A percentile compares a stretch with the other conserved stretches of the same genome.
phyloP scores from a whole-genome alignment of 306 rosid species.

The Trifolium dubium region DNA sequence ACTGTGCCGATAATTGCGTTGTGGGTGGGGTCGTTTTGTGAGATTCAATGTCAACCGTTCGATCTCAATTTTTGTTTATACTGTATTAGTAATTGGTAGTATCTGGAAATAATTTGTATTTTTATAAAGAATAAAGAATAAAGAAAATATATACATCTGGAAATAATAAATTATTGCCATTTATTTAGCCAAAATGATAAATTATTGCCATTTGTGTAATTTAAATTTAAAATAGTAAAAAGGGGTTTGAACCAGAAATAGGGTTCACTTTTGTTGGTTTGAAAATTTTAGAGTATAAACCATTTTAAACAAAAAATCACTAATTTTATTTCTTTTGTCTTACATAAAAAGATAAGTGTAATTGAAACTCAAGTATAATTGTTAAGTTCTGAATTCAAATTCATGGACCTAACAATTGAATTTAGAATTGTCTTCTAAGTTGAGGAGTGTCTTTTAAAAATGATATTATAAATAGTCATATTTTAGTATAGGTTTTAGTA shows the following conservation, averaged over 20 bases:
- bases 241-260: slow-evolving; percentile 37
- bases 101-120: slow-evolving; percentile 3
- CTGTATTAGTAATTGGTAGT: slow-evolving; percentile 1
- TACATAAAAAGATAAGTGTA: no score
- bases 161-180: not conserved
- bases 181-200: no score
- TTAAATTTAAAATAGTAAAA: not conserved
- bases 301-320: not conserved
- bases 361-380: no score
- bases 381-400: no score
- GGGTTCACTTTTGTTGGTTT: slow-evolving; percentile 39
- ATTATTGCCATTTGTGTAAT: not conserved
- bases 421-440: no score
- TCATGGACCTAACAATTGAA: no score
- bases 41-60: slow-evolving; percentile 55
- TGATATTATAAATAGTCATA: no score
- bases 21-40: slow-evolving; percentile 35
- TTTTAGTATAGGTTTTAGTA: no score
- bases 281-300: slow-evolving; percentile 37
- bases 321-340: not conserved
- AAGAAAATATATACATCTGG: no score
- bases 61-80: slow-evolving; percentile 34
- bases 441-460: no score
- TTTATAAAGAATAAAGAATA: no score
- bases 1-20: slow-evolving; percentile 65